Base-by-base conservation (phyloP, 73 alveolate species). In the Uronychia binucleata region DNA sequence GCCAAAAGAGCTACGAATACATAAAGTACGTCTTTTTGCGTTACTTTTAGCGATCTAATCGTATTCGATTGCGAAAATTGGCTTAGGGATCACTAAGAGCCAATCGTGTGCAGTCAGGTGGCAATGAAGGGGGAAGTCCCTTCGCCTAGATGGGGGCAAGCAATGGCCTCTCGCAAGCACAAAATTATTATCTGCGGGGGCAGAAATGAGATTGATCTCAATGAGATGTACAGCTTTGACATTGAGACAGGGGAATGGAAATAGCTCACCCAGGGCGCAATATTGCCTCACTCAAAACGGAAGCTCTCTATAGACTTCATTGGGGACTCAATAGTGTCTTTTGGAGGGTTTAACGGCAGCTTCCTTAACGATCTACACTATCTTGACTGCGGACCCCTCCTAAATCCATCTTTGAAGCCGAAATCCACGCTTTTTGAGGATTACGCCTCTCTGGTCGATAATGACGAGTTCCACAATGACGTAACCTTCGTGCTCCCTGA, bases 101-200 rank as follows among this genome's bases (percentile, higher is more conserved):
- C 67, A 46, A 19, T 27, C 19, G 25, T 30, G 32, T n/a, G n/a
- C n/a, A n/a, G n/a, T n/a, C n/a, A n/a, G n/a, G n/a, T n/a, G n/a
- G n/a, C n/a, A n/a, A n/a, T n/a, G n/a, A n/a, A n/a, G n/a, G n/a
- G n/a, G n/a, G n/a, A 84, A 27, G 81, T 57, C 26, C 96, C 96
- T 57, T 90, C 93, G 31, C 94, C 97, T 28, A 92, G 99, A 33
- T 93, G 97, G 90, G 97, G 97, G 31, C 98, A 96, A 74, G 83
- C 98, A 13, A 94, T 98, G 35, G 79, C 93, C 77, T 86, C 89
- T 59, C 86, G 90, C 81, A 87, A 94, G 32, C 97, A 96, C 34
- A 93, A 94, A 85, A 92, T 96, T 13, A 92, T 92, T 79, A 79
- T 96, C 34, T 86, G 94, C 78, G 99, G 99, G 58, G 99, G 99